Base-by-base conservation (phyloP, 495 filamentous ascomycete species). In the Penicillium coffeae region DNA sequence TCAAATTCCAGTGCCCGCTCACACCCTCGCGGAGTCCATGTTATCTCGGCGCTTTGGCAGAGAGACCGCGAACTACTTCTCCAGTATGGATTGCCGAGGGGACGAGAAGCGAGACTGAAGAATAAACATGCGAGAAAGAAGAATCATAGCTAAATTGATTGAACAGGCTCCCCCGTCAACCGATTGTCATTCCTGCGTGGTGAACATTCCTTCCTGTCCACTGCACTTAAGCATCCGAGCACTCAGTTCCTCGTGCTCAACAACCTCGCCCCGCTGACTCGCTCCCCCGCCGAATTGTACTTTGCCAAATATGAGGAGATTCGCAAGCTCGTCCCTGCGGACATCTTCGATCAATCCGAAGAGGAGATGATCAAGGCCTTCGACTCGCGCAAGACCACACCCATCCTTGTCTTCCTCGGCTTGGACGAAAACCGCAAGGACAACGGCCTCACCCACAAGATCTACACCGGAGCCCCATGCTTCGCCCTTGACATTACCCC, bases 1-100 rank as follows among this genome's bases (percentile, higher is more conserved):
- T 32, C 69, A 70, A 42, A 59, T 77, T 21, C 83, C 83, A 3
- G 71, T 72, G 39, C 80, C 83, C 40, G 78, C 77, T 8, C 77
- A 83, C 57, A 69, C 71, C 50, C 78, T 85, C 60, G 78, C 87
- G 58, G 82, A 91, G 73, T 89, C 87, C 6, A 90, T 91, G 83
- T 72, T 98, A 55, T 81, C 85, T 36, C 78, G 84, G 39, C 93
- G 87, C 50, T 96, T 95, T 66, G 93, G 93, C 58, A 84, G 76
- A 55, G 93, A 97, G 71, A 82, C 89, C 10, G 83, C 86, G 55
- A 97, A 98, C 72, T 98, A 97, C 78, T 97, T 96, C 74, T 87
- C 89, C 48, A 89, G 90, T 78, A 68, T 34, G 62, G 37, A 14
- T 21, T 27, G 34, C 48, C n/a, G 22, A 46, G 27, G 40, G 32